Base-by-base conservation (phyloP, 768 basidiomycete species). In the Hericium coralloides region DNA sequence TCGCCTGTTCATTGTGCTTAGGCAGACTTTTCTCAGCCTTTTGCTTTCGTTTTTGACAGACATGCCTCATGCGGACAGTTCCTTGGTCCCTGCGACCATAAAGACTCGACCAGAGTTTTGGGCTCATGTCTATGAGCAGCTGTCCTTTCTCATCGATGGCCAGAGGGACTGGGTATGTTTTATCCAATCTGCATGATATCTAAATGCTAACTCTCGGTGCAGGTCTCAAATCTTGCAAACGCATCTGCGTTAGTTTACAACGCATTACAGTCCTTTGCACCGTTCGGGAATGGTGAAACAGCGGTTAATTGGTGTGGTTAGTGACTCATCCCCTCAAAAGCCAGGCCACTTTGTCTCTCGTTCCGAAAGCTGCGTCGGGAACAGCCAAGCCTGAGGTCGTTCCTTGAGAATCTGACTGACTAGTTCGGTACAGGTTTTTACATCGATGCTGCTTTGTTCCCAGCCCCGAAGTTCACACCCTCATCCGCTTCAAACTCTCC, bases 271-370 rank as follows among this genome's bases (percentile, higher is more conserved):
- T 83, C 83, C 15, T 95, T 86, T 60, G 65, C 76, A 23, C 72
- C 80, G 64, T 93, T 90, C 63, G 91, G 89, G 26, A 74, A 76
- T 15, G 73, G 69, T 4, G 72, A 79, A 38, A 79, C 82, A 54
- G 81, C 87, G 3, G 90, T 95, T 20, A 95, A 95, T 67, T 98
- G 94, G 95, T 87, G 87, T 74, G 95, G 95, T 94, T 63, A 73
- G 89, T 71, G 26, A 31, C 8, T 7, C 31, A 31, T 31, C 31
- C 31, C 31, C 31, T 31, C 10, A 6, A 31, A 31, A 31, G 31
- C 31, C 31, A 31, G 31, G 7, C 31, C 31, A 31, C 6, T 9
- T 31, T 31, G 31, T 31, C 31, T 31, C 31, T 9, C 31, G 31
- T 31, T 31, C 8, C 31, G 31, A 31, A 31, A 6, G 8, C 31